Percentiles rank a stretch among this genome's conserved stretches.
These are phyloP conservation scores for Torulaspora globosa DNA, from an alignment of 1,139 yeast genomes.

Conservation along the genomic window DNA sequence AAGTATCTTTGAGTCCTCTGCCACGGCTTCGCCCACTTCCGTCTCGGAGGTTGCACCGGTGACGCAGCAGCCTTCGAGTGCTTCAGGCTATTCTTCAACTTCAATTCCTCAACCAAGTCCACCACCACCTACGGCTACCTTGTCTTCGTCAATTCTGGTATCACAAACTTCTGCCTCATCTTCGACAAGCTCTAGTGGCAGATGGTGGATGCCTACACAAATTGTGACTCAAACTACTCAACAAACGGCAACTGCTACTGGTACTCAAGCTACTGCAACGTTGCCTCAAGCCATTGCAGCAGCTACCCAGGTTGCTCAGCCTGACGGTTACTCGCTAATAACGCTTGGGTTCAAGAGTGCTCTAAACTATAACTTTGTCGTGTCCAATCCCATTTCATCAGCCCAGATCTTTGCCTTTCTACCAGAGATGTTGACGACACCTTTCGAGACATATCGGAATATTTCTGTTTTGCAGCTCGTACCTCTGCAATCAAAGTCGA, in stretches of 20 bases:
- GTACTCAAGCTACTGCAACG: constrained; percentile 43
- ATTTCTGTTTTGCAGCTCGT: constrained; percentile 58
- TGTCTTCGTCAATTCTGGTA: neutral
- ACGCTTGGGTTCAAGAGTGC: constrained; percentile 68
- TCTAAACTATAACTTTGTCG: constrained; percentile 70
- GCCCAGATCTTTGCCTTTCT: constrained; percentile 74
- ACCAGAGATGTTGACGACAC: constrained; percentile 52
- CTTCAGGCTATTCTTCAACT: constrained; percentile 6
- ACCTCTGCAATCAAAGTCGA: constrained; percentile 52
- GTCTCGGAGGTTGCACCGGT: neutral
- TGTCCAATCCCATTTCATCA: constrained; percentile 58
- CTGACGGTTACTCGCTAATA: constrained; percentile 48
- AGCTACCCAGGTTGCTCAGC: constrained; percentile 25
- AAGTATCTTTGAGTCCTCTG: neutral
- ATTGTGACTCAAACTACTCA: constrained; percentile 34
- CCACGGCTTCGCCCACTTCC: neutral
- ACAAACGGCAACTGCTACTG: constrained; percentile 32
- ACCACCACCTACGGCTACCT: constrained; percentile 7
- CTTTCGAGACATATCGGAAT: constrained; percentile 45
- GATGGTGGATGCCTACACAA: constrained; percentile 40
- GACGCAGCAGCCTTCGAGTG: constrained; percentile 1
- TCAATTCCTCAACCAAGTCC: constrained; percentile 4
- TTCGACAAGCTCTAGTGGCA: constrained; percentile 10
- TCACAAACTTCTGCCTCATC: constrained; percentile 12
- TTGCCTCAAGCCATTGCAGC: constrained; percentile 68